Conservation (phyloP, 139 green algal genomes). For the Spirogloea muscicola region DNA sequence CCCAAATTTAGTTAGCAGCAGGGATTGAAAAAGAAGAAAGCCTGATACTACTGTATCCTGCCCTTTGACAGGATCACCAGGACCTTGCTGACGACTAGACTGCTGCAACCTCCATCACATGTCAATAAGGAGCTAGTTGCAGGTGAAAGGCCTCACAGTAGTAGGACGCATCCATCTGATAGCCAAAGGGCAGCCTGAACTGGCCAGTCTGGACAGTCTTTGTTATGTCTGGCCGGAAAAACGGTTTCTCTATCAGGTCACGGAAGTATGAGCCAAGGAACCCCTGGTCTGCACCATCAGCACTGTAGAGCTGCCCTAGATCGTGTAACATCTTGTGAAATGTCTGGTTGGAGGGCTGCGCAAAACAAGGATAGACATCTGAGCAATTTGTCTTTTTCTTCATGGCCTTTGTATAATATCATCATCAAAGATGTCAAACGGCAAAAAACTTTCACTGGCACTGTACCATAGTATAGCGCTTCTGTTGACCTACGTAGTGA, state of each 20-base stretch:
- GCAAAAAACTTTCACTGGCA: neutral
- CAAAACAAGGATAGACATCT: neutral
- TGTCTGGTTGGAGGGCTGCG: slow-evolving; percentile 37
- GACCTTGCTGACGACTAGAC: neutral
- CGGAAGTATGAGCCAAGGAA: slow-evolving; percentile 28
- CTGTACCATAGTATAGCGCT: neutral
- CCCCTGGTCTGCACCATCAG: slow-evolving; percentile 42
- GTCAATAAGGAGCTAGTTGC: neutral
- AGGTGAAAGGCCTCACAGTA: slow-evolving; percentile 30
- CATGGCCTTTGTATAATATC: too few species aligned
- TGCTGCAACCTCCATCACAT: neutral
- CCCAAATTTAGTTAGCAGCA: neutral
- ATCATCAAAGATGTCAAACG: too few species aligned
- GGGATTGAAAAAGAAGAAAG: neutral
- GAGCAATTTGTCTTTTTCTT: neutral
- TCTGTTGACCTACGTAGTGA: neutral
- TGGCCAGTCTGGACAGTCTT: slow-evolving; percentile 3
- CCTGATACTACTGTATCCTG: neutral
- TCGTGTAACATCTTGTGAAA: slow-evolving; percentile 25
- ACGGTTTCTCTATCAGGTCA: slow-evolving; percentile 13
- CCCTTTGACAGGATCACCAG: neutral
- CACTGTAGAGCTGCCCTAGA: neutral
- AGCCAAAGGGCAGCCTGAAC: slow-evolving; percentile 32
- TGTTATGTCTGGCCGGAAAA: slow-evolving; percentile 10
- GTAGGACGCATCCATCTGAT: slow-evolving; percentile 40